phyloP scores from a whole-genome alignment of 768 basidiomycete species.

The Phanerochaete sordida region DNA sequence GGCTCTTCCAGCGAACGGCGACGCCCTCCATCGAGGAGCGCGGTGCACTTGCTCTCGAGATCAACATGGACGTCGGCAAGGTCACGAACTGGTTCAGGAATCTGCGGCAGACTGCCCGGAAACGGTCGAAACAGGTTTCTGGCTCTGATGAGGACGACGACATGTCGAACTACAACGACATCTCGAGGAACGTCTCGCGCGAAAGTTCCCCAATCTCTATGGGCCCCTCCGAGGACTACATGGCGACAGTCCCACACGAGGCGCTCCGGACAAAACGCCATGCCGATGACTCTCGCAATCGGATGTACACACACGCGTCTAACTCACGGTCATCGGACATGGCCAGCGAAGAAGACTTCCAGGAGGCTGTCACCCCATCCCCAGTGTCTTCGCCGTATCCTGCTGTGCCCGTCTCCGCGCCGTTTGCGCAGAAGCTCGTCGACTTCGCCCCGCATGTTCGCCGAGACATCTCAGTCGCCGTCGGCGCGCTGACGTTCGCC shows the following conservation, averaged over 20 bases:
- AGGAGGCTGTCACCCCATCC: conserved; percentile 72
- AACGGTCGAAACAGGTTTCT: conserved; percentile 49
- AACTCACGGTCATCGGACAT: conserved; percentile 46
- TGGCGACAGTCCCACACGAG: conserved; percentile 9
- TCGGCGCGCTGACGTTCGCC: conserved; percentile 40
- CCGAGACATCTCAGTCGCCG: conserved; percentile 25
- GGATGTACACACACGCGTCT: conserved; percentile 13
- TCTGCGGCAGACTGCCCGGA: conserved; percentile 75
- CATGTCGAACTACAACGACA: conserved; percentile 13
- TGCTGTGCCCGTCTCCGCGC: conserved; percentile 32
- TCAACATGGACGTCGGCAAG: conserved; percentile 84
- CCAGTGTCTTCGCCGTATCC: conserved; percentile 55
- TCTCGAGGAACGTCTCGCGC: conserved; percentile 18
- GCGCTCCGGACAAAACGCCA: conserved; percentile 17
- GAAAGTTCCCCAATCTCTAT: conserved; percentile 18
- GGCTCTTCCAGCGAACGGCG: conserved; percentile 60
- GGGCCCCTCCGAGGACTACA: conserved; percentile 1
- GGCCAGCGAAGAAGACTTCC: conserved; percentile 62
- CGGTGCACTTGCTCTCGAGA: conserved; percentile 60
- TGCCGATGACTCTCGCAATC: conserved; percentile 15
- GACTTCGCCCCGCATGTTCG: conserved; percentile 18
- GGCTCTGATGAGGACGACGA: conserved; percentile 38
- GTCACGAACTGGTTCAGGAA: conserved; percentile 91
- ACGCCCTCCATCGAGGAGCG: conserved; percentile 82
- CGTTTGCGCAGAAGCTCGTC: conserved; percentile 10